Percentiles rank a stretch among this genome's conserved stretches.
Evolutionary conservation across 768 basidiomycete species (phyloP).

Genomic region (Leccinum rimulosum): DNA sequence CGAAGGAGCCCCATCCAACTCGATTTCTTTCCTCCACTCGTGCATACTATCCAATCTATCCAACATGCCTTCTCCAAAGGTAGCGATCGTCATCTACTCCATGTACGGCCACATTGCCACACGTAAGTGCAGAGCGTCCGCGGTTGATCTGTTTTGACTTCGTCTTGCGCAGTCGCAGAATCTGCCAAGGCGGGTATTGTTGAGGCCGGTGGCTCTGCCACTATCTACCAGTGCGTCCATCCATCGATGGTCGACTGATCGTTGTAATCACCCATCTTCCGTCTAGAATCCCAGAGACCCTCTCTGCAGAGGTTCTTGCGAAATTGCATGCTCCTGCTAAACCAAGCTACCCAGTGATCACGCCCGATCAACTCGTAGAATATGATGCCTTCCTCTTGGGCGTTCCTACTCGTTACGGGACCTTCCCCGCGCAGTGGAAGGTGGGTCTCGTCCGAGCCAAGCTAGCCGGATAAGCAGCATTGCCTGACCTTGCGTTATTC

Average conservation of each 20-base stretch:
- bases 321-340: constrained; percentile 72
- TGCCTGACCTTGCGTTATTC: constrained; percentile 1
- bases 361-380: constrained; percentile 12
- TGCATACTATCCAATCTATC: not conserved
- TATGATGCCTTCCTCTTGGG: constrained; percentile 44
- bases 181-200: constrained; percentile 46
- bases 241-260: not conserved
- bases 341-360: constrained; percentile 46
- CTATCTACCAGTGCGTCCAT: constrained; percentile 53
- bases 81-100: constrained; percentile 74
- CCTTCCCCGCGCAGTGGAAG: constrained; percentile 58
- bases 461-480: not conserved
- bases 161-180: constrained; percentile 54
- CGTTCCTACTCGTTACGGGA: constrained; percentile 45
- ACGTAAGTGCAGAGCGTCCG: constrained; percentile 41
- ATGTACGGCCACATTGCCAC: constrained; percentile 73
- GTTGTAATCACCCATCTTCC: not conserved
- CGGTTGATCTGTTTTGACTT: not conserved
- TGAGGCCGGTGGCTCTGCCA: constrained; percentile 47
- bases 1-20: not conserved
- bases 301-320: constrained; percentile 60
- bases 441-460: constrained; percentile 30
- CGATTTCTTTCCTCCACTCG: not conserved
- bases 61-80: constrained; percentile 45
- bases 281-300: constrained; percentile 75